Evolutionary conservation across 768 basidiomycete species (phyloP), one percentile per base, ranked within the genome.

Genomic region (Lepiota venenata): DNA sequence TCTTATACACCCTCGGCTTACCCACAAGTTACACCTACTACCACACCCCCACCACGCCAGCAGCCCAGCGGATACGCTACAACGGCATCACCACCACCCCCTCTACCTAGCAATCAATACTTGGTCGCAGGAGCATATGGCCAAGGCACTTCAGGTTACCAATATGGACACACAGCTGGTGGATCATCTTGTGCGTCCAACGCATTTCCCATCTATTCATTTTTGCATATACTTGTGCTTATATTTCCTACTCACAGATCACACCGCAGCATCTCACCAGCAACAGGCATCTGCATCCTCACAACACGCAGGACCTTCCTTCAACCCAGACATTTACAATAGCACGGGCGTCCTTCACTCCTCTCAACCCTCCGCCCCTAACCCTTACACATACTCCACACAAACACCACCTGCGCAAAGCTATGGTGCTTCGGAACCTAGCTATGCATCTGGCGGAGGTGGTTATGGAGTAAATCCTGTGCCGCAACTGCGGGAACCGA

Each of bases 391-490:
- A 61, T 61, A 58, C 35, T 44, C 60, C 27, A 56, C 63, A 4
- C 63, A 61, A 14, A 56, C 61, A 35, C 61, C 61, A 18, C 63
- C 60, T 25, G 63, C 56, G 21, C 63, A 62, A 25, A 58, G 59
- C 48, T 52, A 58, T 37, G 59, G 53, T 22, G 67, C 68, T 22
- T 69, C 71, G 25, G 77, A 82, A 29, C 79, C 76, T n/a, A 75
- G 70, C 51, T 83, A 87, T 64, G 77, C 81, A 6, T 72, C 80
- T 27, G 79, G 81, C 4, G 83, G 81, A 16, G 76, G 76, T 50
- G 77, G 78, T 7, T 87, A 88, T 52, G 82, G 78, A 3, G 61
- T 63, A 22, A 80, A 74, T 60, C 63, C 68, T 12, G 73, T 75
- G 8, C 76, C 78, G 2, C 68, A 75, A 2, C 59, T 76, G n/a